These are phyloP conservation scores for Phytomonas francai DNA, from an alignment of 208 protist genomes.

Conservation along the genomic window DNA sequence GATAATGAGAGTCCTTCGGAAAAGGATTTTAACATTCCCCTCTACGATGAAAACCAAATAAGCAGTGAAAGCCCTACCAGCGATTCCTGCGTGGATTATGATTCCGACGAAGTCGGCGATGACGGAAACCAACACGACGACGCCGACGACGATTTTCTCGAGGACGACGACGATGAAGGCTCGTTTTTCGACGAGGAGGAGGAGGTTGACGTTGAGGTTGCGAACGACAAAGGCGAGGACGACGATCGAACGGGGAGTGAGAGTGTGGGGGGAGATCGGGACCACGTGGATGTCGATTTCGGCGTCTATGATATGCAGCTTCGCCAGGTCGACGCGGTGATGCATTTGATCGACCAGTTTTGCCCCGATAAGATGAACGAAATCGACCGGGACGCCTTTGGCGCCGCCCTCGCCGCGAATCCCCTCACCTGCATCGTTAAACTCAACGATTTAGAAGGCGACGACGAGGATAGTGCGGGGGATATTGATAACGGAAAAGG, in stretches of 20 bases:
- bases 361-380: constrained; percentile 80
- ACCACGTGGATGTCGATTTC: constrained; percentile 76
- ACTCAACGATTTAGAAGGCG: constrained; percentile 40
- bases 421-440: constrained; percentile 75
- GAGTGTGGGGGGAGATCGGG: constrained; percentile 12
- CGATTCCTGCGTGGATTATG: constrained; percentile 8
- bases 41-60: neutral
- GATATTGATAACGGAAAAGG: constrained; percentile 4
- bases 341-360: constrained; percentile 82
- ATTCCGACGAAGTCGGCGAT: constrained; percentile 10
- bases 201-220: constrained; percentile 18
- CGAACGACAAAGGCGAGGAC: constrained; percentile 26
- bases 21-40: too few species aligned
- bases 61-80: neutral
- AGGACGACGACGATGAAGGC: constrained; percentile 5
- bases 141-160: constrained; percentile 1
- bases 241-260: constrained; percentile 18
- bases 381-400: constrained; percentile 76
- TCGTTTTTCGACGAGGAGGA: constrained; percentile 13
- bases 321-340: constrained; percentile 53
- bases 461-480: constrained; percentile 6
- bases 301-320: constrained; percentile 78
- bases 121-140: constrained; percentile 13
- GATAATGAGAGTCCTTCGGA: too few species aligned
- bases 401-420: constrained; percentile 41